Evolutionary conservation across 805 yeast genomes (phyloP).

Genomic region (Maudiozyma barnettii): DNA sequence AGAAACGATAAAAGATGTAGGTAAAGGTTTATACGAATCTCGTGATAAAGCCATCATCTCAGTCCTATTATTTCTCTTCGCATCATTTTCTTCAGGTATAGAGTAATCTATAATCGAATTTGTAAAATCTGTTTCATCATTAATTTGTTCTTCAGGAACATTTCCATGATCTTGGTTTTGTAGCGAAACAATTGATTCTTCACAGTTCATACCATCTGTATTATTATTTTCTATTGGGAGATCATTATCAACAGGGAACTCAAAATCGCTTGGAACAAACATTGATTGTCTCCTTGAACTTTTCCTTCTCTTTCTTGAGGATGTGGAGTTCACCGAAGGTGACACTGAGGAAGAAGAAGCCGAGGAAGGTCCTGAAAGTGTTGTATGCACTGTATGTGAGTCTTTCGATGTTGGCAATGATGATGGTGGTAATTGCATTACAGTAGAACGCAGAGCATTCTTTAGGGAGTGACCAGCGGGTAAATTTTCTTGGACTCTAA

Average conservation of each 20-base stretch:
- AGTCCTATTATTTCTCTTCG: not conserved
- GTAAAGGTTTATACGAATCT: not conserved
- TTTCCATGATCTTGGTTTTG: not conserved
- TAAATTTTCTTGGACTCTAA: constrained; percentile 36
- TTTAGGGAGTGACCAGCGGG: constrained; percentile 1
- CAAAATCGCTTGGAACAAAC: constrained; percentile 29
- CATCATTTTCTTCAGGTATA: constrained; percentile 24
- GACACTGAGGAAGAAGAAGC: not conserved
- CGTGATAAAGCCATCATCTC: too few relatives aligned
- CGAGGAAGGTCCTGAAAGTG: not conserved
- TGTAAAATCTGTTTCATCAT: constrained; percentile 12
- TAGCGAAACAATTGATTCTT: not conserved
- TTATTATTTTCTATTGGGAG: not conserved
- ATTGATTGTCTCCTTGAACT: constrained; percentile 35
- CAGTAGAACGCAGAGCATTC: not conserved
- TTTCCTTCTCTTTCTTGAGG: constrained; percentile 28
- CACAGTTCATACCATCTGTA: too few relatives aligned
- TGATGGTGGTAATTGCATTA: not conserved
- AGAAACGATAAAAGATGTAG: not conserved
- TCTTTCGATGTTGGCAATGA: not conserved
- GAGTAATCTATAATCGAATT: constrained; percentile 26
- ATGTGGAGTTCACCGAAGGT: not conserved
- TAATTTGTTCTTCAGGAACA: not conserved
- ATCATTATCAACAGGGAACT: constrained; percentile 15
- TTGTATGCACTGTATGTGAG: not conserved